Evolutionary conservation across 495 filamentous ascomycete species (phyloP).

Genomic region (Hypoxylon trugodes): DNA sequence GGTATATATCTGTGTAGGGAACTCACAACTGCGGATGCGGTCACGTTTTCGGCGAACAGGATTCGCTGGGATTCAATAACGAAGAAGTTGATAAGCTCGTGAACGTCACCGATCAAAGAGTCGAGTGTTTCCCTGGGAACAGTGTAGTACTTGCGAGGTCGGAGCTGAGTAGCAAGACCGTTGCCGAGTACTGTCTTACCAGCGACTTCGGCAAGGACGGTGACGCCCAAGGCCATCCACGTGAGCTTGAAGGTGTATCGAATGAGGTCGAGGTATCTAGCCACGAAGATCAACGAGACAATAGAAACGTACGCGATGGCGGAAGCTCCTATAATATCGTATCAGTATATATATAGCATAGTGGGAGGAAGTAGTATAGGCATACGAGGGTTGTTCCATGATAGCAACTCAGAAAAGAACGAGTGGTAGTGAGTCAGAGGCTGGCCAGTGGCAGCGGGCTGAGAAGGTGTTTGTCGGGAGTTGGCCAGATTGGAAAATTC

Average conservation of each 20-base stretch:
- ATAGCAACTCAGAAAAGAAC: constrained; percentile 88
- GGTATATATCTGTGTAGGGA: neutral
- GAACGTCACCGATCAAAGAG: constrained; percentile 78
- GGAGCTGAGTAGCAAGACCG: constrained; percentile 84
- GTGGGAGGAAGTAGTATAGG: constrained; percentile 19
- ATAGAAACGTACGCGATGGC: constrained; percentile 79
- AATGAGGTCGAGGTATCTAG: constrained; percentile 87
- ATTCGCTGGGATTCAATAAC: constrained; percentile 95
- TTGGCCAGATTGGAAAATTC: constrained; percentile 82
- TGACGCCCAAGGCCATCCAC: constrained; percentile 71
- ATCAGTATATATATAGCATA: constrained; percentile 46
- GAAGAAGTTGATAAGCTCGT: constrained; percentile 96
- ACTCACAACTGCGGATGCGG: constrained; percentile 81
- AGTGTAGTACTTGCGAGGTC: constrained; percentile 92
- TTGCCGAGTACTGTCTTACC: constrained; percentile 79
- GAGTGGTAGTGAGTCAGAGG: constrained; percentile 96
- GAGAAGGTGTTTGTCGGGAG: constrained; percentile 70
- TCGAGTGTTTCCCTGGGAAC: constrained; percentile 86
- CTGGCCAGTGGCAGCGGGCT: constrained; percentile 81
- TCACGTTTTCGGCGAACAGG: constrained; percentile 91
- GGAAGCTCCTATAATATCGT: constrained; percentile 69
- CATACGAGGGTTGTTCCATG: constrained; percentile 65
- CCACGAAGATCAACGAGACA: constrained; percentile 83
- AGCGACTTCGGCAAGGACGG: constrained; percentile 75
- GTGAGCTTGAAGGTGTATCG: constrained; percentile 88